phyloP scores from a whole-genome alignment of 768 basidiomycete genomes.

The Scleroderma citrinum region DNA sequence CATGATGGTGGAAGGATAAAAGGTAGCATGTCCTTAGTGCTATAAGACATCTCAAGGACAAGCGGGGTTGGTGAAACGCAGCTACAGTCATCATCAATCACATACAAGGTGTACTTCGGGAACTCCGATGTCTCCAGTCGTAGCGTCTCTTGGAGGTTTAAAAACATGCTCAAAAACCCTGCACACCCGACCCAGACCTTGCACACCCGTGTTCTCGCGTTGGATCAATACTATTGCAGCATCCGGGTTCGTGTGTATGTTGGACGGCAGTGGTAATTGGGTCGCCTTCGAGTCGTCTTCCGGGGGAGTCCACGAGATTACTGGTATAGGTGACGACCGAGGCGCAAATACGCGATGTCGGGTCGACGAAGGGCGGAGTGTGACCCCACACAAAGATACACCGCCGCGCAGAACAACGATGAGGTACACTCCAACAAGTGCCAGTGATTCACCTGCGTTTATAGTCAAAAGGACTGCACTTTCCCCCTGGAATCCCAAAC shows the following conservation, averaged over 20 bases:
- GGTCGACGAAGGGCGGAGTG: slow-evolving; percentile 34
- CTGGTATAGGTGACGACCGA: slow-evolving; percentile 69
- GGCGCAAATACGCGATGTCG: slow-evolving; percentile 67
- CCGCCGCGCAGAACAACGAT: slow-evolving; percentile 60
- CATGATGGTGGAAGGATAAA: slow-evolving; percentile 34
- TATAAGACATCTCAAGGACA: slow-evolving; percentile 16
- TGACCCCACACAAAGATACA: slow-evolving; percentile 52
- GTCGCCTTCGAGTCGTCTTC: slow-evolving; percentile 7
- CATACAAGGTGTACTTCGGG: slow-evolving; percentile 46
- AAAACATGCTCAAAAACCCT: slow-evolving; percentile 60
- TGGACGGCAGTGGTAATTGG: slow-evolving; percentile 5
- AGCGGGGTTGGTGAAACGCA: slow-evolving; percentile 10
- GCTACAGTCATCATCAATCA: slow-evolving; percentile 1
- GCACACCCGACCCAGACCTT: slow-evolving; percentile 60
- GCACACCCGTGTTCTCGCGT: slow-evolving; percentile 53
- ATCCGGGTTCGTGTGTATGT: slow-evolving; percentile 2
- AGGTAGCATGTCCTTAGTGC: slow-evolving; percentile 27
- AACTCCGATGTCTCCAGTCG: slow-evolving; percentile 35
- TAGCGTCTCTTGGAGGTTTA: slow-evolving; percentile 35
- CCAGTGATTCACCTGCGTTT: slow-evolving; percentile 43
- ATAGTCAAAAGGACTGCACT: slow-evolving; percentile 40
- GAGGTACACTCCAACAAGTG: slow-evolving; percentile 62
- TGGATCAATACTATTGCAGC: slow-evolving; percentile 51
- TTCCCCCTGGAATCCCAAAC: slow-evolving; percentile 21
- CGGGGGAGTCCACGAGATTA: slow-evolving; percentile 14